These are phyloP conservation scores for Cyclocybe cylindracea DNA, from an alignment of 768 basidiomycete genomes.

Conservation along the genomic window DNA sequence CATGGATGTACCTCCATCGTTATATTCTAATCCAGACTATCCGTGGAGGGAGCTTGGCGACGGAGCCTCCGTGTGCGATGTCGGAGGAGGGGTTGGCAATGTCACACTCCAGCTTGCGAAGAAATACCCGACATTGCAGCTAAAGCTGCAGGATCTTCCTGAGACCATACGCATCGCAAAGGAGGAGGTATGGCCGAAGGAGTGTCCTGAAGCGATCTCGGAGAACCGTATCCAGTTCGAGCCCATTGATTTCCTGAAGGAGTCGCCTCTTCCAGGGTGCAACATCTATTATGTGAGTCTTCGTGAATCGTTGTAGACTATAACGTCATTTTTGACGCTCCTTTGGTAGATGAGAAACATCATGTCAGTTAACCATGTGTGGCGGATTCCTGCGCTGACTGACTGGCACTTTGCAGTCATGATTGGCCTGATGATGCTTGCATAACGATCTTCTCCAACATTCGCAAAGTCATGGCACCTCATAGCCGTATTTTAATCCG, in stretches of 20 bases:
- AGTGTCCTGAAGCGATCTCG: slow-evolving; percentile 35
- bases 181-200: slow-evolving; percentile 34
- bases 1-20: too few relatives aligned
- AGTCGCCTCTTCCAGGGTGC: slow-evolving; percentile 33
- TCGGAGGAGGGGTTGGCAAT: slow-evolving; percentile 39
- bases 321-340: too few relatives aligned
- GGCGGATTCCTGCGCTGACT: too few relatives aligned
- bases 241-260: slow-evolving; percentile 40
- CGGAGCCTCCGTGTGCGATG: slow-evolving; percentile 26
- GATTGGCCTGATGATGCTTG: slow-evolving; percentile 36
- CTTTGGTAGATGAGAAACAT: too few relatives aligned
- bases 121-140: slow-evolving; percentile 30
- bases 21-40: too few relatives aligned
- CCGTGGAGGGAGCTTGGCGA: slow-evolving; percentile 31
- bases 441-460: slow-evolving; percentile 26
- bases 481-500: slow-evolving; percentile 33
- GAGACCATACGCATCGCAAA: slow-evolving; percentile 29
- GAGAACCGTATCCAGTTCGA: slow-evolving; percentile 37
- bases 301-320: too few relatives aligned
- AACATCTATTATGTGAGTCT: slow-evolving; percentile 47
- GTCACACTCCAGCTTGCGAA: slow-evolving; percentile 33
- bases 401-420: too few relatives aligned
- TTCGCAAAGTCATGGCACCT: slow-evolving; percentile 33
- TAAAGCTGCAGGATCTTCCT: slow-evolving; percentile 38
- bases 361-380: too few relatives aligned